Conservation (phyloP, 129 eudicot genomes). For the Glebionis coronaria region DNA sequence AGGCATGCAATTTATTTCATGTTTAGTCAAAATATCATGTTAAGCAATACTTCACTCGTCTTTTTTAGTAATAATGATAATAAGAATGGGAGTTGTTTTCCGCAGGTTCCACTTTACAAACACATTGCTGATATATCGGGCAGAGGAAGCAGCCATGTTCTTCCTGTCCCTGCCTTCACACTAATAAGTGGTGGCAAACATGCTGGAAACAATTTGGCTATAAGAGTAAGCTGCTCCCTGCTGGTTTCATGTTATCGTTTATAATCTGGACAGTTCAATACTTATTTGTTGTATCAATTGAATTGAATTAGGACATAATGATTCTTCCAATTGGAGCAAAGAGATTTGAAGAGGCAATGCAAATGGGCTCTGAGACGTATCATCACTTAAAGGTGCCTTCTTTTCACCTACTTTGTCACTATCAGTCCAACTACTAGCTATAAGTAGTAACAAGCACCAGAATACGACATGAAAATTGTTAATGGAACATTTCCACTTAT, state of each 20-base stretch:
- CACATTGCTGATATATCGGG: constrained; percentile 90
- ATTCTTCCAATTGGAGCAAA: constrained; percentile 87
- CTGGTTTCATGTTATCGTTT: too few relatives aligned
- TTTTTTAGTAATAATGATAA: background rate
- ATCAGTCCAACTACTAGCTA: background rate
- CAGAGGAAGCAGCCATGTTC: constrained; percentile 43
- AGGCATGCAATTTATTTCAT: constrained; percentile 32
- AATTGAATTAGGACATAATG: constrained; percentile 67
- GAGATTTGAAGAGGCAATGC: constrained; percentile 90
- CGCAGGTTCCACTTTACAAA: constrained; percentile 78
- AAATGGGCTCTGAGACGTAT: constrained; percentile 94
- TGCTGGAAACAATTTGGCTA: constrained; percentile 74
- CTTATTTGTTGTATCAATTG: constrained; percentile 1
- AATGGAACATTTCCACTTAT: too few relatives aligned
- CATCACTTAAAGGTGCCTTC: constrained; percentile 82
- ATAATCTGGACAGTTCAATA: background rate
- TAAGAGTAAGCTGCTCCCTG: constrained; percentile 70
- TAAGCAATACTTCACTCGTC: too few relatives aligned
- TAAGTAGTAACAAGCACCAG: too few relatives aligned
- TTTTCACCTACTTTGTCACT: background rate
- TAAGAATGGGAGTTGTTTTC: constrained; percentile 10
- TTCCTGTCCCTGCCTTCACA: constrained; percentile 85
- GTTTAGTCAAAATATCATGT: background rate
- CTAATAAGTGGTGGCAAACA: constrained; percentile 88
- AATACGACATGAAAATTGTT: too few relatives aligned